These are phyloP conservation scores for Porphyra umbilicalis DNA, from an alignment of 31 red algal species.

Conservation along the genomic window DNA sequence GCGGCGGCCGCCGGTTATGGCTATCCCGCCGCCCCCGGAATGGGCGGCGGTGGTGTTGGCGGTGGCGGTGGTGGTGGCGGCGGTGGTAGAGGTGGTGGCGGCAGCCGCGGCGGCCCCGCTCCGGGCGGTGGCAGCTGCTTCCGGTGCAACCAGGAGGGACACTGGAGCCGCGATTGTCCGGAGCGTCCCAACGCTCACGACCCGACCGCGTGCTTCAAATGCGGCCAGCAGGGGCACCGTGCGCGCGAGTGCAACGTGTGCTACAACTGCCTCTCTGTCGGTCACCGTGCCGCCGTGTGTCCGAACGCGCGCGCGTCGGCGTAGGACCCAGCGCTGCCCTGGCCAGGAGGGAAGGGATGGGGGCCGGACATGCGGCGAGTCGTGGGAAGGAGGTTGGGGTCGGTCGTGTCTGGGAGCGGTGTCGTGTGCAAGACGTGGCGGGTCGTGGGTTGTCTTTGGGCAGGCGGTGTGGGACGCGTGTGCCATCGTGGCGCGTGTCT, in stretches of 20 bases:
- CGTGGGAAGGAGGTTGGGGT: too few relatives aligned
- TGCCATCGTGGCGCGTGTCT: too few relatives aligned
- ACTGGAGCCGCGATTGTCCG: conserved; percentile 22
- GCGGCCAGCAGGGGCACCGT: conserved; percentile 15
- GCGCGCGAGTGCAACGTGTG: conserved; percentile 19
- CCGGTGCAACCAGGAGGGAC: conserved; percentile 24
- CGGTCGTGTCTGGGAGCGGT: too few relatives aligned
- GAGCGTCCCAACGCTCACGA: conserved; percentile 4
- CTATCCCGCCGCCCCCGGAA: not conserved
- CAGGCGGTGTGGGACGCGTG: too few relatives aligned
- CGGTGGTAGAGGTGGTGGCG: not conserved
- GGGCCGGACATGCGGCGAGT: too few relatives aligned
- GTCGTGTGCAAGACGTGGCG: too few relatives aligned
- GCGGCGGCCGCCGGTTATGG: not conserved
- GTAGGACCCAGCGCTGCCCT: too few relatives aligned
- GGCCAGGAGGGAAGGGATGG: too few relatives aligned
- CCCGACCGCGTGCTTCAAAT: conserved; percentile 23
- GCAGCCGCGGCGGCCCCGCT: not conserved
- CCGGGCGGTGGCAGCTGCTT: conserved; percentile 14
- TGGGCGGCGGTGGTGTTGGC: not conserved
- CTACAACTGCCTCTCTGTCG: conserved; percentile 9
- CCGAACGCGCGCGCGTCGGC: conserved; percentile 4
- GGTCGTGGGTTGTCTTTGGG: too few relatives aligned
- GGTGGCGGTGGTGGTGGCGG: not conserved
- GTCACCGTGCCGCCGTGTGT: conserved; percentile 9